Evolutionary conservation across 371 early-diverging fungal species (phyloP).

Genomic region (Apophysomyces ossiformis): DNA sequence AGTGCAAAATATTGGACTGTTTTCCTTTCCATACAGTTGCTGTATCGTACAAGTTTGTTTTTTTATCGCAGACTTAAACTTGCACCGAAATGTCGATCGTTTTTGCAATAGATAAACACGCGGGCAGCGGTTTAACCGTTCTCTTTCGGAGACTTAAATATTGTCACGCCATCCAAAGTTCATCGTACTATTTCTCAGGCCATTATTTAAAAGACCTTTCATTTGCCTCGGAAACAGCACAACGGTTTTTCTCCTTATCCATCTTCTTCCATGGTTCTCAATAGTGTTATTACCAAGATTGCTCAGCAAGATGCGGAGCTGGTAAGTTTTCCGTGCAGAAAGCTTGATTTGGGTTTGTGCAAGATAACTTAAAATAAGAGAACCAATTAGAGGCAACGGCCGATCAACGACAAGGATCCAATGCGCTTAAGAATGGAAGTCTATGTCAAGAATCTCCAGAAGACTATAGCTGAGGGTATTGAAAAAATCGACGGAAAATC

Average conservation of each 20-base stretch:
- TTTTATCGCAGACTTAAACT: too few species aligned
- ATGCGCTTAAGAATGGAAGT: slow-evolving; percentile 87
- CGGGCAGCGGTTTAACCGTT: not conserved
- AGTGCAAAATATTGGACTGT: too few species aligned
- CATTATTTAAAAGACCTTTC: not conserved
- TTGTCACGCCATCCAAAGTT: slow-evolving; percentile 3
- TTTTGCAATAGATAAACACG: not conserved
- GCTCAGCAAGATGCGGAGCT: slow-evolving; percentile 9
- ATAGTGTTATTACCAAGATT: not conserved
- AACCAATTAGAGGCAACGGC: slow-evolving; percentile 19
- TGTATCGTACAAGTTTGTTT: too few species aligned
- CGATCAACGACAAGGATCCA: slow-evolving; percentile 49
- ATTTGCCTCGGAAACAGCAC: not conserved
- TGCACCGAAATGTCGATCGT: too few species aligned
- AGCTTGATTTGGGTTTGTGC: too few species aligned
- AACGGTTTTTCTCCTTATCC: not conserved
- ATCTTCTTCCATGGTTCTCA: not conserved
- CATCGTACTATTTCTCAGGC: slow-evolving; percentile 4
- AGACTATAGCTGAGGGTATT: slow-evolving; percentile 60
- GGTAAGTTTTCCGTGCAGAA: not conserved
- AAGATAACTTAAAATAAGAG: not conserved
- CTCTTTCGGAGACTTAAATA: not conserved
- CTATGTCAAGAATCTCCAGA: slow-evolving; percentile 79
- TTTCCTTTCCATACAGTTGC: too few species aligned
- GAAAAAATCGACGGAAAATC: slow-evolving; percentile 68